phyloP scores from a whole-genome alignment of 257 asterid species.

The Rehmannia glutinosa region DNA sequence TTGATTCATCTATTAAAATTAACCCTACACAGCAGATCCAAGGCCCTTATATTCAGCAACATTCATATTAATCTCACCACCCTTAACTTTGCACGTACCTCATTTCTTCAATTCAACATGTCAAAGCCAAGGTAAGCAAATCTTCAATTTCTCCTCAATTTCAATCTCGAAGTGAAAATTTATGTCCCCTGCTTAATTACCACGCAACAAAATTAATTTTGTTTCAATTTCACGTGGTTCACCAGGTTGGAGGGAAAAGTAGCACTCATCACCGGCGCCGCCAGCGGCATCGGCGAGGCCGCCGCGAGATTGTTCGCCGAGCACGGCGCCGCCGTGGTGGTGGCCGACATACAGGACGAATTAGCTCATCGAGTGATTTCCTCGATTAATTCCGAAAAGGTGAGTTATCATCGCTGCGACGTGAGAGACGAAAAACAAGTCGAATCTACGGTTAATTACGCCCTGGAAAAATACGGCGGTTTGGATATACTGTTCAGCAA shows the following conservation, averaged over 20 bases:
- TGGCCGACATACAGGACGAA: constrained; percentile 58
- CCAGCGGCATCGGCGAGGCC: constrained; percentile 75
- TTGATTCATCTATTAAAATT: constrained; percentile 1
- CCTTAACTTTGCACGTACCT: background rate
- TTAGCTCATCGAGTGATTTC: constrained; percentile 26
- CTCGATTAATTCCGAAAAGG: constrained; percentile 34
- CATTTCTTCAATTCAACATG: constrained; percentile 8
- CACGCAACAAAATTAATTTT: background rate
- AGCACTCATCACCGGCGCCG: constrained; percentile 69
- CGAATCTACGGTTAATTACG: constrained; percentile 35
- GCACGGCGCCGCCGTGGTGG: constrained; percentile 56
- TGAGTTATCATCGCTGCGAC: constrained; percentile 49
- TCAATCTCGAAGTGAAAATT: background rate
- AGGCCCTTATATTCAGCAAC: constrained; percentile 9
- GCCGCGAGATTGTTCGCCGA: constrained; percentile 40
- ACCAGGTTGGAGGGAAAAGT: constrained; percentile 62
- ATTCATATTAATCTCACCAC: background rate
- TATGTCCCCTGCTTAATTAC: background rate
- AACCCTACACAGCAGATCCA: constrained; percentile 35
- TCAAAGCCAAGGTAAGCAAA: constrained; percentile 31
- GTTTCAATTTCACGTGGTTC: background rate
- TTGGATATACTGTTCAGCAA: constrained; percentile 60
- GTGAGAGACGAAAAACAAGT: constrained; percentile 56
- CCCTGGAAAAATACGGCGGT: constrained; percentile 34
- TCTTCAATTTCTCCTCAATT: background rate